Evolutionary conservation across 1,284 basidiomycete species (phyloP), one percentile per base, ranked within the genome.

Genomic region (Ceraceosorus guamensis): DNA sequence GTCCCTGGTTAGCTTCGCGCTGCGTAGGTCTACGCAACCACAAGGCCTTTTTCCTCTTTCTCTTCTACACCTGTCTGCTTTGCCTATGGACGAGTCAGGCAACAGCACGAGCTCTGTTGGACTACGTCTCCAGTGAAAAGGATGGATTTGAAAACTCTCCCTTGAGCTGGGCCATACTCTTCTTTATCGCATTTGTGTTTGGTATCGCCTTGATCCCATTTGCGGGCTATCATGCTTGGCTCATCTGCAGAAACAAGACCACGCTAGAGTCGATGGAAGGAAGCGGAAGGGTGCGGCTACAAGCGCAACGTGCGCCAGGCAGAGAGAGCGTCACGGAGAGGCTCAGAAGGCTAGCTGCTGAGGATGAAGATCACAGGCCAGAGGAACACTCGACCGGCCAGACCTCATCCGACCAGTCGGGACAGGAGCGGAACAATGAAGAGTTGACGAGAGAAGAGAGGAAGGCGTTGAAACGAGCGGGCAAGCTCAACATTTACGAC

Each of bases 211-310:
- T 76, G 41, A 55, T 67, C 3, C 73, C 73, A 7, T 76, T 73
- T 55, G 55, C 64, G 5, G 51, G 65, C 37, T 68, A 67, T 52
- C 69, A 77, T 64, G 59, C 70, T 5, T 78, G 70, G 34, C 57
- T 78, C 31, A 73, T 76, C 2, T 63, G 60, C 48, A 60, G 51
- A 46, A 78, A 78, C 57, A 60, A 70, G 11, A 76, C 77, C 4
- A 78, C 77, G 16, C 71, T 78, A 52, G 77, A 78, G 59, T 70
- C 68, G 8, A 76, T 78, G 70, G 77, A 78, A 52, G 70, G 75
- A 6, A 61, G 60, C 2, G 68, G 65, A 14, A 48, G 67, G 41
- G 55, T 70, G 30, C 46, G 66, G 34, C 44, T 70, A 44, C 45
- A 43, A 13, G 46, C 50, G 11, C 37, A 37, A 32, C 50, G 41